Conservation (phyloP, 768 basidiomycete genomes). For the Russula abietina region DNA sequence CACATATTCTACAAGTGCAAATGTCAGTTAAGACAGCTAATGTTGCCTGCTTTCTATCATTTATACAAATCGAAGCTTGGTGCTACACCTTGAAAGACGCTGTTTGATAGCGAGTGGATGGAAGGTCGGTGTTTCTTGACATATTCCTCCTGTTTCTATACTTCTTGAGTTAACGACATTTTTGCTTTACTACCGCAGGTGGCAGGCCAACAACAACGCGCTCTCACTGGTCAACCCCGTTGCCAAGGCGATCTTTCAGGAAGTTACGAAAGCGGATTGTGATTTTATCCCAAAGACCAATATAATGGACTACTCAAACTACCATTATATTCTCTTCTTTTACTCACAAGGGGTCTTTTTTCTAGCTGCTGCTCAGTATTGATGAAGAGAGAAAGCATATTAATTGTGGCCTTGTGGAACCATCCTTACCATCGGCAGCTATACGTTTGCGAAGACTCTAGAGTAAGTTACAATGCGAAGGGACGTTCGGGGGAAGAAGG, state of each 20-base stretch:
- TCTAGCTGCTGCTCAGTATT: constrained; percentile 65
- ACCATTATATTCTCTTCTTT: background rate
- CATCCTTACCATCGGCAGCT: constrained; percentile 82
- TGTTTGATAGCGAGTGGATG: constrained; percentile 83
- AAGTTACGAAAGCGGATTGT: constrained; percentile 63
- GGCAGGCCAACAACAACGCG: constrained; percentile 55
- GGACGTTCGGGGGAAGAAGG: constrained; percentile 49
- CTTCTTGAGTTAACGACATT: background rate
- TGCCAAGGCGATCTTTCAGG: constrained; percentile 62
- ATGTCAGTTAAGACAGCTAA: constrained; percentile 68
- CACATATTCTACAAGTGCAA: too few species aligned
- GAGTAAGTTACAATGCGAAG: constrained; percentile 86
- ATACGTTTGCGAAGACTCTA: constrained; percentile 78
- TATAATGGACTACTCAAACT: constrained; percentile 85
- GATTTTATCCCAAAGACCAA: constrained; percentile 72
- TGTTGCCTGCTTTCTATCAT: too few species aligned
- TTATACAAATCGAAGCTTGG: constrained; percentile 51
- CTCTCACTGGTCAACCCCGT: constrained; percentile 63
- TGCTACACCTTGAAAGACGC: constrained; percentile 44
- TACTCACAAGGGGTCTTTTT: background rate
- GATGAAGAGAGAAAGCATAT: constrained; percentile 62
- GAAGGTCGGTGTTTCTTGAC: constrained; percentile 45
- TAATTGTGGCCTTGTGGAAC: constrained; percentile 76
- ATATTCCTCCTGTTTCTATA: too few species aligned
- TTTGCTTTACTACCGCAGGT: constrained; percentile 33